Evolutionary conservation across 768 basidiomycete genomes (phyloP).

Genomic region (Daedaleopsis sinensis): DNA sequence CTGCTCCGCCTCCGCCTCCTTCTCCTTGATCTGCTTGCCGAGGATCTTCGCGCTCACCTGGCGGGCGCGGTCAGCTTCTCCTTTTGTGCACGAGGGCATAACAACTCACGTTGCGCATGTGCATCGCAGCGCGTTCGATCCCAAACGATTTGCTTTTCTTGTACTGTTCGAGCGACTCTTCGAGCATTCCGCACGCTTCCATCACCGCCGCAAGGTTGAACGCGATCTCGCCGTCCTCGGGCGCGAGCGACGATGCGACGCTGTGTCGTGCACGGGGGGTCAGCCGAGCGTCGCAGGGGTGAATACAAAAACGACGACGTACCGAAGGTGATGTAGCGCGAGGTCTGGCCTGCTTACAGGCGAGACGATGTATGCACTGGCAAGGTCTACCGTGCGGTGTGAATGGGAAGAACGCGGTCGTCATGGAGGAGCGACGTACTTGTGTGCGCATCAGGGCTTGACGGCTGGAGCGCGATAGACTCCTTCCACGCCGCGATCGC

Average conservation of each 20-base stretch:
- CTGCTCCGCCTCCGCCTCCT: conserved; percentile 23
- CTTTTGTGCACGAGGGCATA: background rate
- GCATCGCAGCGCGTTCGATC: conserved; percentile 79
- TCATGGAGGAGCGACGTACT: conserved; percentile 51
- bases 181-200: conserved; percentile 78
- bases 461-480: conserved; percentile 77
- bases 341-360: conserved; percentile 81
- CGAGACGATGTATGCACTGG: conserved; percentile 88
- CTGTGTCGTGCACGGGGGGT: conserved; percentile 41
- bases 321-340: conserved; percentile 83
- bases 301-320: conserved; percentile 36
- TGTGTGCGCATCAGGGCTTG: conserved; percentile 85
- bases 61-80: background rate
- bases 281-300: conserved; percentile 32
- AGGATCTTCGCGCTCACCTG: conserved; percentile 83
- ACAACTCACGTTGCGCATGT: conserved; percentile 78
- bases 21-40: conserved; percentile 58
- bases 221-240: conserved; percentile 89
- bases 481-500: conserved; percentile 89
- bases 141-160: conserved; percentile 77
- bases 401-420: conserved; percentile 23
- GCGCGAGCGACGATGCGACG: conserved; percentile 79
- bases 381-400: conserved; percentile 58
- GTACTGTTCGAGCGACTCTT: conserved; percentile 82
- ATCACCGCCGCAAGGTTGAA: conserved; percentile 91